A percentile compares a stretch with the other conserved stretches of the same genome.
Conservation (phyloP, 345 rosid genomes). For the Gossypium thurberi region DNA sequence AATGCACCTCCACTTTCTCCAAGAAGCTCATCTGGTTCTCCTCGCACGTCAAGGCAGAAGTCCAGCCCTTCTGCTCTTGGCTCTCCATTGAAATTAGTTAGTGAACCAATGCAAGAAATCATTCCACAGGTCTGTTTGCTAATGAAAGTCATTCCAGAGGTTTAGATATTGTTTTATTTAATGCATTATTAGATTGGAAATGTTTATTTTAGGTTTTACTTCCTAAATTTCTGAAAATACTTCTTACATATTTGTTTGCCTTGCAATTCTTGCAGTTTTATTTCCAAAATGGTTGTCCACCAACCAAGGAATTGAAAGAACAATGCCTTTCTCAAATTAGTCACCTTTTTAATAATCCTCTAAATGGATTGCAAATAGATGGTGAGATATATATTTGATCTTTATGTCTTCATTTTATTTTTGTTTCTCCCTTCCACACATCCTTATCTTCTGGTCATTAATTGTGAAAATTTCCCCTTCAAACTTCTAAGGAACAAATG, state of each 20-base stretch:
- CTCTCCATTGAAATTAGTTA: slow-evolving; percentile 60
- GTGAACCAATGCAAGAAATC: slow-evolving; percentile 53
- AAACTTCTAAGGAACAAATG: background rate
- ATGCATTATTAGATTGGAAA: slow-evolving; percentile 1
- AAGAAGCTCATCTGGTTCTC: slow-evolving; percentile 65
- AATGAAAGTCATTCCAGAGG: background rate
- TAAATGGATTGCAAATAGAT: slow-evolving; percentile 52
- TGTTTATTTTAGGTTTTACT: background rate
- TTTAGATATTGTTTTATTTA: background rate
- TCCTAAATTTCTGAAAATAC: background rate
- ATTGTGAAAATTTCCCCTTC: background rate
- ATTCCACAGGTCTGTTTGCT: slow-evolving; percentile 74
- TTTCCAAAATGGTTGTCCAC: slow-evolving; percentile 75
- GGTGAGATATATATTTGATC: slow-evolving; percentile 39
- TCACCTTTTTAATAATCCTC: slow-evolving; percentile 43
- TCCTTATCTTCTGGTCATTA: background rate
- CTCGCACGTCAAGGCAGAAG: slow-evolving; percentile 58
- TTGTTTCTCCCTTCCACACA: background rate
- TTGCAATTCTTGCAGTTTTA: slow-evolving; percentile 56
- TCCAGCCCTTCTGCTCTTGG: slow-evolving; percentile 62
- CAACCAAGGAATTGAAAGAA: slow-evolving; percentile 63
- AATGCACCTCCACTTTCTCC: slow-evolving; percentile 93
- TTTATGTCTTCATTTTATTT: slow-evolving; percentile 4
- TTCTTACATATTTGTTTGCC: slow-evolving; percentile 8
- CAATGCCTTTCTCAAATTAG: slow-evolving; percentile 49